Evolutionary conservation across 2,329 filamentous ascomycete genomes (phyloP).

Genomic region (Fusarium armeniacum): DNA sequence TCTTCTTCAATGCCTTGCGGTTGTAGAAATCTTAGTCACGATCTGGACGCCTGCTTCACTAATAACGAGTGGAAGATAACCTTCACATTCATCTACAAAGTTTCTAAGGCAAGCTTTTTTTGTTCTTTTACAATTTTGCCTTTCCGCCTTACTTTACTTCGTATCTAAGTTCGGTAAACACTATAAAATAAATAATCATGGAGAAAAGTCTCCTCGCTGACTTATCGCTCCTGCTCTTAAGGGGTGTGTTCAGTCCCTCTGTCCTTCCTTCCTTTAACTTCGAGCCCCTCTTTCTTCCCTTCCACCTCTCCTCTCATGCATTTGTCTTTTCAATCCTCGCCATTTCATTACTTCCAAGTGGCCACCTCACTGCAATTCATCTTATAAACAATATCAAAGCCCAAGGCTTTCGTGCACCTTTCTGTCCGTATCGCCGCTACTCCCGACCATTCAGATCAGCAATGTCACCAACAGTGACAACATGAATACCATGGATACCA

Average conservation of each 20-base stretch:
- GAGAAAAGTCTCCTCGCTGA: neutral
- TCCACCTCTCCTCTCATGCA: neutral
- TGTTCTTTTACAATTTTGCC: neutral
- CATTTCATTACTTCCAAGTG: neutral
- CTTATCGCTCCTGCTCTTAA: neutral
- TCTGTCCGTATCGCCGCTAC: neutral
- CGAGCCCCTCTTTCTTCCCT: constrained; percentile 1
- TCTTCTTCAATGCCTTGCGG: neutral
- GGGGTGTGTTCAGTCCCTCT: neutral
- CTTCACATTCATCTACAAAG: neutral
- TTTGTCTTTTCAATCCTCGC: neutral
- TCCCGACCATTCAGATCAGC: neutral
- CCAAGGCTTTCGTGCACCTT: neutral
- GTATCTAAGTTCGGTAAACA: no score
- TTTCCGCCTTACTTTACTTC: neutral
- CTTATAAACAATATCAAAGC: neutral
- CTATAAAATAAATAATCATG: neutral
- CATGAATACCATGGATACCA: neutral
- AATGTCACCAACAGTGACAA: neutral
- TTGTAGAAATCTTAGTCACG: neutral
- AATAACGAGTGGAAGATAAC: neutral
- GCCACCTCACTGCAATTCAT: neutral
- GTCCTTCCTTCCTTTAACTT: neutral
- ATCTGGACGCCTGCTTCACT: neutral
- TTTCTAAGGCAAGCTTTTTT: neutral